Conservation (phyloP, 768 basidiomycete genomes). For the Termitomyces sp. region DNA sequence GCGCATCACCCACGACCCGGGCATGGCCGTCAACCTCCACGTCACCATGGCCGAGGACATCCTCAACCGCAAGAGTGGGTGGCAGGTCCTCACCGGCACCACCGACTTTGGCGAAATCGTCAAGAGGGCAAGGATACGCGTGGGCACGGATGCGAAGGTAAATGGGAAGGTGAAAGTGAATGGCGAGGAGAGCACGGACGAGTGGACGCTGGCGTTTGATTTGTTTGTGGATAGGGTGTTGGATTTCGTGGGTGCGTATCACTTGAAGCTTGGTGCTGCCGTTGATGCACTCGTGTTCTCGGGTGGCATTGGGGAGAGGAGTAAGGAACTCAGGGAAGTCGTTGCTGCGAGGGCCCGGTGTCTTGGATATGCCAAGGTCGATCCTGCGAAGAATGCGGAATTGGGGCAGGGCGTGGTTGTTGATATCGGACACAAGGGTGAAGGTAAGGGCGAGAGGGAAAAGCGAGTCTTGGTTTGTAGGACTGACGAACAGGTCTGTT, state of each 20-base stretch:
- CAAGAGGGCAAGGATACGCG: slow-evolving; percentile 28
- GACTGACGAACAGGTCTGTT: slow-evolving; percentile 59
- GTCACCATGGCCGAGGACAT: slow-evolving; percentile 68
- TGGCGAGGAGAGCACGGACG: not conserved
- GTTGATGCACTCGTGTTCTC: slow-evolving; percentile 83
- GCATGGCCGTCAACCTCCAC: slow-evolving; percentile 38
- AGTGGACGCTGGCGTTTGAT: slow-evolving; percentile 63
- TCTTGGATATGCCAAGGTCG: slow-evolving; percentile 56
- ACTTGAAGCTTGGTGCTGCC: slow-evolving; percentile 59
- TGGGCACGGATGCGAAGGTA: not conserved
- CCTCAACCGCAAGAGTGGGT: slow-evolving; percentile 71
- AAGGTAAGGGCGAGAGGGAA: slow-evolving; percentile 10
- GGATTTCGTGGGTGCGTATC: slow-evolving; percentile 69
- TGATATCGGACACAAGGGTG: slow-evolving; percentile 34
- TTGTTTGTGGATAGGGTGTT: slow-evolving; percentile 74
- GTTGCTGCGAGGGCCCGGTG: slow-evolving; percentile 50
- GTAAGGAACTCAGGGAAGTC: slow-evolving; percentile 52
- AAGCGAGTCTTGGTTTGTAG: slow-evolving; percentile 51
- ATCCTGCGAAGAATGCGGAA: slow-evolving; percentile 38
- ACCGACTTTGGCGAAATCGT: slow-evolving; percentile 77
- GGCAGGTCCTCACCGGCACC: slow-evolving; percentile 75
- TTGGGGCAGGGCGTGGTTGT: slow-evolving; percentile 39
- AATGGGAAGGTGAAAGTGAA: no score
- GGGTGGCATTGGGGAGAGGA: slow-evolving; percentile 84
- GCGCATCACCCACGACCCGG: slow-evolving; percentile 50